Percentiles rank a stretch among this genome's conserved stretches.
Conservation (phyloP, 345 rosid species). For the Aethionema arabicum region DNA sequence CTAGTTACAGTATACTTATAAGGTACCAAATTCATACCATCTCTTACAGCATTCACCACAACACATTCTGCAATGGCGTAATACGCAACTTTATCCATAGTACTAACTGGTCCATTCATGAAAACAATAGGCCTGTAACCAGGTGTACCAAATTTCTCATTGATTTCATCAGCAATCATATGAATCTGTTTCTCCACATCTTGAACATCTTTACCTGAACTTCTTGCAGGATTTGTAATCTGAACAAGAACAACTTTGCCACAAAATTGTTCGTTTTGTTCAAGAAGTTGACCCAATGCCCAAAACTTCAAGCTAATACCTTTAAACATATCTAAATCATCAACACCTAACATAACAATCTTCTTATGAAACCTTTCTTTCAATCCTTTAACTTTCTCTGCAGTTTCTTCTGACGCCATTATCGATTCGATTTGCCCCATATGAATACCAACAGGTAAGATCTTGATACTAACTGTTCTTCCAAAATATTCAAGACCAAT, state of each 20-base stretch:
- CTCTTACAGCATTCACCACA: conserved; percentile 77
- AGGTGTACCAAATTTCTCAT: conserved; percentile 47
- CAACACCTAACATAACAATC: conserved; percentile 63
- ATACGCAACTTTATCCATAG: conserved; percentile 64
- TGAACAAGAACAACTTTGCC: conserved; percentile 69
- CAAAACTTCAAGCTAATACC: conserved; percentile 70
- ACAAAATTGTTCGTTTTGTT: conserved; percentile 41
- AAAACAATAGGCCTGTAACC: conserved; percentile 68
- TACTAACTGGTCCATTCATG: conserved; percentile 51
- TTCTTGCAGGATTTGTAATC: conserved; percentile 79
- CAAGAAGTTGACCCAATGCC: conserved; percentile 68
- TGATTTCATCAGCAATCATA: conserved; percentile 46
- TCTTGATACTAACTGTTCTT: conserved; percentile 73
- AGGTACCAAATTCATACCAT: conserved; percentile 89
- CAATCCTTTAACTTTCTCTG: conserved; percentile 51
- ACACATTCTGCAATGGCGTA: conserved; percentile 71
- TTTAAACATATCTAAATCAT: conserved; percentile 80
- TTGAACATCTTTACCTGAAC: conserved; percentile 71
- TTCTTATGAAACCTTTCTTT: conserved; percentile 53
- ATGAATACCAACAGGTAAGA: conserved; percentile 72
- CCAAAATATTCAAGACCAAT: conserved; percentile 81
- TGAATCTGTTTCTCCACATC: conserved; percentile 51
- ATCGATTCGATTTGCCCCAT: conserved; percentile 63
- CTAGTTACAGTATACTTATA: conserved; percentile 73
- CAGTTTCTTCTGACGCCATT: conserved; percentile 43